phyloP scores from a whole-genome alignment of 1,139 yeast species.

The Suhomyces guaymorum region DNA sequence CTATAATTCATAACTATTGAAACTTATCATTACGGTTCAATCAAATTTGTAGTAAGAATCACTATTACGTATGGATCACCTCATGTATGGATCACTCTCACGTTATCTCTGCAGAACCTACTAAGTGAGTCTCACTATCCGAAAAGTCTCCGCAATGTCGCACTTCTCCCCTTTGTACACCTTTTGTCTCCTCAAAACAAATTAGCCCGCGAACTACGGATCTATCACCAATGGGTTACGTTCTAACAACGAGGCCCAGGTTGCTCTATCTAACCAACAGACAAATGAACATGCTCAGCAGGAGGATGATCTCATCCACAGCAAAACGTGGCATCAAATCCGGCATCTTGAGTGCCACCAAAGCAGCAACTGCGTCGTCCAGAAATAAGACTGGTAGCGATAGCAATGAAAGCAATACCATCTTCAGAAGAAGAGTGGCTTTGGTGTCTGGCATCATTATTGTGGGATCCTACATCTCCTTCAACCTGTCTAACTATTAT shows the following conservation, averaged over 20 bases:
- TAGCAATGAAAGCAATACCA: constrained; percentile 3
- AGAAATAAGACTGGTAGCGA: constrained; percentile 1
- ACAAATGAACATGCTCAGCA: constrained; percentile 18
- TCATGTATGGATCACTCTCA: background rate
- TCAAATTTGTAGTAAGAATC: too few relatives aligned
- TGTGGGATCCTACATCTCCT: constrained; percentile 47
- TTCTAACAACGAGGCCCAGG: constrained; percentile 34
- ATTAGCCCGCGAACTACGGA: constrained; percentile 7
- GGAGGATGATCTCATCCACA: constrained; percentile 13
- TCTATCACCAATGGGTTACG: constrained; percentile 24
- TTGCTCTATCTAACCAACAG: constrained; percentile 30
- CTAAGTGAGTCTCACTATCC: too few relatives aligned
- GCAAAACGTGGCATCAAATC: constrained; percentile 6
- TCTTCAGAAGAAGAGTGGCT: constrained; percentile 38
- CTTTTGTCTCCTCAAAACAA: constrained; percentile 7
- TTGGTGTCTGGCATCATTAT: constrained; percentile 46
- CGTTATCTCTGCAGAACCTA: background rate
- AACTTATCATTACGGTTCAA: background rate
- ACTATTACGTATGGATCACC: too few relatives aligned
- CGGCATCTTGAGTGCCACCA: constrained; percentile 4
- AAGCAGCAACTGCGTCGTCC: constrained; percentile 3
- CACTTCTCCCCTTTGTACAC: constrained; percentile 2
- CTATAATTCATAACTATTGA: too few relatives aligned
- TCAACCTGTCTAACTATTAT: constrained; percentile 45
- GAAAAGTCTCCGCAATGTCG: too few relatives aligned